Base-by-base conservation (phyloP, 179 eudicot genomes). In the Camellia oleifera region DNA sequence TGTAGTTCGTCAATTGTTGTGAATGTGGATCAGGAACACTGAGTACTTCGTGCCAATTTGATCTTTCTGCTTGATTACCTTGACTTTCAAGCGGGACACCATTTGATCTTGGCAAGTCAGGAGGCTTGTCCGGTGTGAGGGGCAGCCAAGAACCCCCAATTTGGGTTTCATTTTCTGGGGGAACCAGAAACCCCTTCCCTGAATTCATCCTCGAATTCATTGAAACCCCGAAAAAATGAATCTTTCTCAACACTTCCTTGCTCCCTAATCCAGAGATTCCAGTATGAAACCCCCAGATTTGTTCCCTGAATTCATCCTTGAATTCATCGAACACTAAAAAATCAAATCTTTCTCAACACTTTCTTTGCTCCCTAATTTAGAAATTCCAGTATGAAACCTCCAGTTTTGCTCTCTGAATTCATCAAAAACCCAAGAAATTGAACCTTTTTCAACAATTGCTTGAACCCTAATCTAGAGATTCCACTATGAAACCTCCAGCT, bases 81-180 rank as follows among this genome's bases (percentile, higher is more conserved):
- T 80, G 77, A 78, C 79, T 52, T 13, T 82, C 84, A 53, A 79
- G 61, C 0, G 75, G 84, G 56, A 61, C 52, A 46, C 75, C 78
- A 65, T 64, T 73, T 13, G 88, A 64, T 69, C 74, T 73, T 8
- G 32, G 56, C 26, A 62, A 4, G 48, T 78, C 61, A 6, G 79
- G 83, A 32, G 40, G 40, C 67, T 78, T 84, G 11, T 75, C 72
- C 23, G 89, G 87, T 32, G 86, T 80, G 23, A 56, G 12, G 14
- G 86, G 84, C 56, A 77, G 58, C 86, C 87, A 81, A 45, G 77
- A 26, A 84, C 79, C 84, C 72, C 80, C 57, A 78, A 75, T 78
- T 50, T 73, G 85, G 23, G 69, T 56, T 17, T 77, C 83, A 52
- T 81, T 76, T 54, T 77, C 72, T 3, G 68, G 74, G 7, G 83